phyloP scores from a whole-genome alignment of 345 rosid species.

The Ceriops tagal region DNA sequence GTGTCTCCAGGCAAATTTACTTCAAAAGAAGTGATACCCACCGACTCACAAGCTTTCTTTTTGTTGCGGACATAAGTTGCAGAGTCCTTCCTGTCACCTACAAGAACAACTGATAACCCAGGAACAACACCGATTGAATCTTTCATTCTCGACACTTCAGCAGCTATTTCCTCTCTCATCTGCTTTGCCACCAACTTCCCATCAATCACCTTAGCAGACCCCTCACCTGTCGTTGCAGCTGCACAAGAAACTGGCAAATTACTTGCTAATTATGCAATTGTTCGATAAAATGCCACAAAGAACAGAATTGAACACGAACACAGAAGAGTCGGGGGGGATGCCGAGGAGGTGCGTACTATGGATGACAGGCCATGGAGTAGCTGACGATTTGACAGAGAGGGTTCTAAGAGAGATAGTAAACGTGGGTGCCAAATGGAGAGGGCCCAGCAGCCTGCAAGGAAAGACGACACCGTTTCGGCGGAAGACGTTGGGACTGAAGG shows the following conservation, averaged over 20 bases:
- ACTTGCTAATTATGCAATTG: background rate
- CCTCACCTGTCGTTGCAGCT: slow-evolving; percentile 34
- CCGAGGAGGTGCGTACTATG: background rate
- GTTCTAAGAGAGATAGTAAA: too few relatives aligned
- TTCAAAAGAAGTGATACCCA: slow-evolving; percentile 57
- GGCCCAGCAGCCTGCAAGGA: slow-evolving; percentile 27
- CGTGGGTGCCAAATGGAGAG: slow-evolving; percentile 7
- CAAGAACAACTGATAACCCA: slow-evolving; percentile 79
- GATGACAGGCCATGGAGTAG: too few relatives aligned
- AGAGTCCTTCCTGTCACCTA: slow-evolving; percentile 30
- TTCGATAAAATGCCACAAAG: slow-evolving; percentile 12
- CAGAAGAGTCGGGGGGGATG: background rate
- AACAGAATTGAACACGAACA: background rate
- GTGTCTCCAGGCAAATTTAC: slow-evolving; percentile 55
- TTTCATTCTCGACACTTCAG: slow-evolving; percentile 71
- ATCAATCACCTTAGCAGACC: slow-evolving; percentile 60
- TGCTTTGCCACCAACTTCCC: slow-evolving; percentile 71
- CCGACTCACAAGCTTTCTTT: too few relatives aligned
- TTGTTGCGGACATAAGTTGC: too few relatives aligned
- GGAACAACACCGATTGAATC: slow-evolving; percentile 67
- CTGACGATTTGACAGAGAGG: too few relatives aligned
- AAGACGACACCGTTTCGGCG: slow-evolving; percentile 4
- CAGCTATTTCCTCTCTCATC: slow-evolving; percentile 63
- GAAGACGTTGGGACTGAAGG: slow-evolving; percentile 17
- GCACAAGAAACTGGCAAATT: background rate